Conservation (phyloP, 352 stramenopile species). For the Pythium phragmitis region DNA sequence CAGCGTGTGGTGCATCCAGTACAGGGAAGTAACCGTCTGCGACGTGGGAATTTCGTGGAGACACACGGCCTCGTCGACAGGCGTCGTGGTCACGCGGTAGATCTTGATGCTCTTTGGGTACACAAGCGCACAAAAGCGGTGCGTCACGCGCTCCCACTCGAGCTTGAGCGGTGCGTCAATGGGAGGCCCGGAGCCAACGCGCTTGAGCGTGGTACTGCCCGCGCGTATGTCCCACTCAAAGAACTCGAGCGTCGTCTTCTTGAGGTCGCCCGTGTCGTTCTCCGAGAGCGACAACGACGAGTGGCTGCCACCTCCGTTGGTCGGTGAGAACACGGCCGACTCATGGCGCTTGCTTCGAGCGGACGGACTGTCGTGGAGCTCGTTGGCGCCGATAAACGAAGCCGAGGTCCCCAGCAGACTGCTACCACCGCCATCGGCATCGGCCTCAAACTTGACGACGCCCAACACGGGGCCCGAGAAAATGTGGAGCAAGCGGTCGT, state of each 20-base stretch:
- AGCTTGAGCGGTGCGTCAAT: slow-evolving; percentile 61
- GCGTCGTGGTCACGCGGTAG: slow-evolving; percentile 34
- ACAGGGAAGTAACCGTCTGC: slow-evolving; percentile 38
- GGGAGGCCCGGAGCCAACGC: slow-evolving; percentile 21
- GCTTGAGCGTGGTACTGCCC: slow-evolving; percentile 19
- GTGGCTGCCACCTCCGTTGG: slow-evolving; percentile 29
- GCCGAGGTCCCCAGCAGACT: slow-evolving; percentile 18
- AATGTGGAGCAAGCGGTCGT: slow-evolving; percentile 64
- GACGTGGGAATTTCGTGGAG: slow-evolving; percentile 58
- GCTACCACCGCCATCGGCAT: slow-evolving; percentile 12
- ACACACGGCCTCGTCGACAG: slow-evolving; percentile 33
- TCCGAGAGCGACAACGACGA: slow-evolving; percentile 24
- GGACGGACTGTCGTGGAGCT: slow-evolving; percentile 35
- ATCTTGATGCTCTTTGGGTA: slow-evolving; percentile 51
- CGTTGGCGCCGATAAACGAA: slow-evolving; percentile 26
- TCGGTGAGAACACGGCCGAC: slow-evolving; percentile 48
- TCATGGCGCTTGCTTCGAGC: slow-evolving; percentile 51
- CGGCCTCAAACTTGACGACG: slow-evolving; percentile 55
- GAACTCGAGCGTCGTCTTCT: slow-evolving; percentile 67
- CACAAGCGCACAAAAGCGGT: slow-evolving; percentile 56
- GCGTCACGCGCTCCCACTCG: slow-evolving; percentile 54
- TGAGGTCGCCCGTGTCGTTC: slow-evolving; percentile 40
- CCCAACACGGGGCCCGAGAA: slow-evolving; percentile 72
- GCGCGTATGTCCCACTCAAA: slow-evolving; percentile 53
- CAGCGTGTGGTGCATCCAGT: slow-evolving; percentile 71